These are phyloP conservation scores for Pleurotus platypus DNA, from an alignment of 768 basidiomycete genomes.

Conservation along the genomic window DNA sequence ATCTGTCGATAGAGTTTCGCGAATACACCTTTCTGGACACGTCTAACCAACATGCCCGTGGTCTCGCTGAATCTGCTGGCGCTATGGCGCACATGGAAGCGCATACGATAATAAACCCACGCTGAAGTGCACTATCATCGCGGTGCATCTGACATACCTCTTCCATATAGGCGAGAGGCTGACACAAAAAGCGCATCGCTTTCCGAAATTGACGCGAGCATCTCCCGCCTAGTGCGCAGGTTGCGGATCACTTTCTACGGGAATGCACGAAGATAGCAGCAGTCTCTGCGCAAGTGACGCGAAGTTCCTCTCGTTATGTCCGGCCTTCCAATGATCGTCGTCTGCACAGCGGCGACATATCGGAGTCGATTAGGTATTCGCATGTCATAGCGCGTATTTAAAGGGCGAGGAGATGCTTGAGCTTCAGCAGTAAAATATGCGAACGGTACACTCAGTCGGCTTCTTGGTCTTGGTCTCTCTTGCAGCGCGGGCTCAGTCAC, in stretches of 20 bases:
- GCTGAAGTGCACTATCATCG: too few relatives aligned
- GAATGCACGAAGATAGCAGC: neutral
- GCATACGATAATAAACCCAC: neutral
- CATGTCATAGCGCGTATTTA: neutral
- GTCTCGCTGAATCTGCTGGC: conserved; percentile 6
- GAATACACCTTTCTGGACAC: too few relatives aligned
- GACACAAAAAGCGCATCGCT: too few relatives aligned
- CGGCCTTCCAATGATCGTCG: conserved; percentile 9
- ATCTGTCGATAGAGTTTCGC: too few relatives aligned
- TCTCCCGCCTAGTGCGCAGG: conserved; percentile 14
- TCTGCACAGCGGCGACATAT: conserved; percentile 3
- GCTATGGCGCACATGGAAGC: neutral
- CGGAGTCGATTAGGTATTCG: neutral
- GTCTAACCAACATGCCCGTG: too few relatives aligned
- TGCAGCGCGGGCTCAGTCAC: conserved; percentile 7
- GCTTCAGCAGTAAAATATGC: neutral
- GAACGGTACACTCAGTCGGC: conserved; percentile 4
- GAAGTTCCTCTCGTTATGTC: neutral
- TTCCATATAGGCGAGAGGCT: neutral
- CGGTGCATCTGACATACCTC: neutral
- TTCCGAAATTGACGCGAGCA: conserved; percentile 29
- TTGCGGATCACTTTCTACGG: conserved; percentile 5
- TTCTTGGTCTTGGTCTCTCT: conserved; percentile 4
- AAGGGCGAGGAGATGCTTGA: neutral
- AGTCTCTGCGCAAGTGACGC: neutral